A percentile compares a stretch with the other conserved stretches of the same genome.
Conservation (phyloP, 441 rosid species). For the Hura crepitans region DNA sequence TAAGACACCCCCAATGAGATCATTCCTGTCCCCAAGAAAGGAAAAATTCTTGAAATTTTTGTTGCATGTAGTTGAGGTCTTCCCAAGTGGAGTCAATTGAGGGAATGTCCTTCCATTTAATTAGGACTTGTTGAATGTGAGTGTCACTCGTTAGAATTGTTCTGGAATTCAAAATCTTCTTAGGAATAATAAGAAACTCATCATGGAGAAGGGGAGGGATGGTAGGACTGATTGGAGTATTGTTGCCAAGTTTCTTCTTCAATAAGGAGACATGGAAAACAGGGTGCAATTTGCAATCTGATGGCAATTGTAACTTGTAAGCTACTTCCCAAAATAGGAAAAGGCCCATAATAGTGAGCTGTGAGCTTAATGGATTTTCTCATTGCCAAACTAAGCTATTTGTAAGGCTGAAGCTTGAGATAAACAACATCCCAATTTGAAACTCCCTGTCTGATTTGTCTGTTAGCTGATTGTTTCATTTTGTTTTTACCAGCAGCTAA, state of each 20-base stretch:
- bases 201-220: too few species aligned
- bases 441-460: not conserved
- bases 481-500: not conserved
- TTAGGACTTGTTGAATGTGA: too few species aligned
- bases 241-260: not conserved
- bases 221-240: too few species aligned
- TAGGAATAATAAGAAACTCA: too few species aligned
- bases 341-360: not conserved
- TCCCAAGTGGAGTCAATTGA: too few species aligned
- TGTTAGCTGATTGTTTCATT: not conserved
- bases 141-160: too few species aligned
- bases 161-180: too few species aligned
- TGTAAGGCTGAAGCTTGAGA: not conserved
- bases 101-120: too few species aligned
- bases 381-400: not conserved
- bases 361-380: rapidly evolving
- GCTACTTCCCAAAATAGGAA: not conserved
- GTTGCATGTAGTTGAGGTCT: too few species aligned
- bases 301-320: not conserved
- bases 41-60: too few species aligned
- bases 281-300: not conserved
- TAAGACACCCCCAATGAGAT: too few species aligned
- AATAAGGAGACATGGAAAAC: not conserved
- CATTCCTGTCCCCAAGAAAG: too few species aligned
- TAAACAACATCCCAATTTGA: not conserved